These are phyloP conservation scores for Penicillium olsonii DNA, from an alignment of 2,329 filamentous ascomycete genomes.

Conservation along the genomic window DNA sequence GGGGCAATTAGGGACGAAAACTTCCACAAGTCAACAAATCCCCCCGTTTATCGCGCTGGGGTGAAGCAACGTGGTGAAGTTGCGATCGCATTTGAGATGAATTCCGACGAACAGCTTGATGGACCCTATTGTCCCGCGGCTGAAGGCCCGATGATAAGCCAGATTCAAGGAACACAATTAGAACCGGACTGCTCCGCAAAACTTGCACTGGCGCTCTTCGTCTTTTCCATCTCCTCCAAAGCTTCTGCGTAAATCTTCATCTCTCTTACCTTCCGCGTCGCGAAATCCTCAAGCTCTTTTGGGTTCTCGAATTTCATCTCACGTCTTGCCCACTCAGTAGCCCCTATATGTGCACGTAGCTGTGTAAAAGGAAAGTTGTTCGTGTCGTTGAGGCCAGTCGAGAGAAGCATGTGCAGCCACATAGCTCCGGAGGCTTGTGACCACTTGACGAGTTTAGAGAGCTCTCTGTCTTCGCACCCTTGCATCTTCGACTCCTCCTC, in stretches of 20 bases:
- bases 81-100: too few relatives aligned
- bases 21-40: too few relatives aligned
- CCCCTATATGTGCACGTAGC: slow-evolving; percentile 22
- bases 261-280: slow-evolving; percentile 28
- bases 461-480: slow-evolving; percentile 24
- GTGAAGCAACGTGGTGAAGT: too few relatives aligned
- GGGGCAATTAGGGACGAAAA: too few relatives aligned
- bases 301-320: slow-evolving; percentile 21
- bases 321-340: slow-evolving; percentile 22
- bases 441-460: slow-evolving; percentile 37
- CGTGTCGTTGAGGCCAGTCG: slow-evolving; percentile 34
- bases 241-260: slow-evolving; percentile 33
- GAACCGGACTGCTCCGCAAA: too few relatives aligned
- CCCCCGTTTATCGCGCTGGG: too few relatives aligned
- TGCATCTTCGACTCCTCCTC: slow-evolving; percentile 34
- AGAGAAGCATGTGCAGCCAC: slow-evolving; percentile 40
- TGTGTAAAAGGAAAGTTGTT: slow-evolving; percentile 34
- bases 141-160: too few relatives aligned
- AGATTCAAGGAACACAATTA: too few relatives aligned
- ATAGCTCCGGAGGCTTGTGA: slow-evolving; percentile 37
- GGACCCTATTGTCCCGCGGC: too few relatives aligned
- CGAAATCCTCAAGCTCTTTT: slow-evolving; percentile 26
- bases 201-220: too few relatives aligned
- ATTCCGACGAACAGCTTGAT: too few relatives aligned
- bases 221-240: slow-evolving; percentile 33